Base-by-base conservation (phyloP, 73 alveolate species). In the Paraurostyla sp. region DNA sequence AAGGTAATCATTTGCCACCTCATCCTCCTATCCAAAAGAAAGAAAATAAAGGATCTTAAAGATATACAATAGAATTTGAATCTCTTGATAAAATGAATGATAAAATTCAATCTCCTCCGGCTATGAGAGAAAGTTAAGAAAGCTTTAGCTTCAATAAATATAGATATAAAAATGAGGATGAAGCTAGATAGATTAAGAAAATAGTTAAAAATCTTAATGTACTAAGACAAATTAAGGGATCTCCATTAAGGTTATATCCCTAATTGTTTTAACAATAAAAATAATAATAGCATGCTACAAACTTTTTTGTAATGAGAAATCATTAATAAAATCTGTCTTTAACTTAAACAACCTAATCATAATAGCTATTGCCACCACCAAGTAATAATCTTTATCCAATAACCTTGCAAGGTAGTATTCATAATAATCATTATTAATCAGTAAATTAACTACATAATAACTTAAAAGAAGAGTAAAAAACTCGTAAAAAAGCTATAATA, bases 181-280 rank as follows among this genome's bases (percentile, higher is more conserved):
- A 65, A 38, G 82, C 82, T 13, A 38, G 18, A 0, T 16, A 11
- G 25, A 65, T 65, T 11, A 35, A 65, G 36, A 65, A 65, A 23
- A 40, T 65, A 11, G 82, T 65, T 65, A 22, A 65, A 38, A 65
- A 65, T 65, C 42, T 65, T 7, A 65, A 65, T 38, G 1, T 65
- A 18, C 41, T 65, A 6, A 65, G 82, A 65, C 58, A 65, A 3
- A 35, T 65, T 56, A 65, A 65, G 25, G 82, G 82, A 18, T 65
- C 82, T 35, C 82, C 82, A 7, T 38, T 65, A 35, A 65, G 82
- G 41, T 40, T 65, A 15, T 65, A 65, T 65, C 82, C 82, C 6
- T 29, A 65, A 23, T 58, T 65, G 13, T 65, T 65, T 40, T 30
- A 65, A 36, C 41, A 65, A 58, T 65, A 4, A 13, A 38, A 38